Conservation (phyloP, 345 rosid genomes). For the Syzygium oleosum region DNA sequence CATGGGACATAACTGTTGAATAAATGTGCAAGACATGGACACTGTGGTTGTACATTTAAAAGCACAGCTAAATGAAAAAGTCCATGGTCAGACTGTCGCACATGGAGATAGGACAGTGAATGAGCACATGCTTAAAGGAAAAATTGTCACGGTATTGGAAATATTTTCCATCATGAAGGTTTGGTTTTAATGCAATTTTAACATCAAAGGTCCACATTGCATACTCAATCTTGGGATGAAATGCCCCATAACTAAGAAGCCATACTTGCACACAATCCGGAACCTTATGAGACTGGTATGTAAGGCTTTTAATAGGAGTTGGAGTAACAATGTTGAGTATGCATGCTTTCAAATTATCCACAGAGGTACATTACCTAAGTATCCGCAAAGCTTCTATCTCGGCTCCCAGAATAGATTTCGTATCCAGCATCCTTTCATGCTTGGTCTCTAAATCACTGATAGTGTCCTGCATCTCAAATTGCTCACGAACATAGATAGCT, state of each 20-base stretch:
- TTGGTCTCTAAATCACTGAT: constrained; percentile 31
- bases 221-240: background rate
- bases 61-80: background rate
- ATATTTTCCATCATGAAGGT: background rate
- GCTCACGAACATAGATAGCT: constrained; percentile 33
- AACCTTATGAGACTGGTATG: background rate
- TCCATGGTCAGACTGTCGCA: background rate
- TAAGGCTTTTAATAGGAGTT: background rate
- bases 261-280: background rate
- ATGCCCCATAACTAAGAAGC: background rate
- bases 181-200: background rate
- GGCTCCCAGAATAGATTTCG: constrained; percentile 64
- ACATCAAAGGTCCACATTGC: background rate
- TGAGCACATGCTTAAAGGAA: background rate
- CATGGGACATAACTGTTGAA: background rate
- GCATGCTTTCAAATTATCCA: background rate
- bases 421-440: constrained; percentile 46
- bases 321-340: background rate
- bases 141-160: background rate
- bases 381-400: constrained; percentile 77
- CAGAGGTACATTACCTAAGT: constrained; percentile 44
- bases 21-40: background rate
- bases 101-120: background rate
- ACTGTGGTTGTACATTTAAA: background rate
- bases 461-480: constrained; percentile 27